Base-by-base conservation (phyloP, 169 alveolate genomes). In the Plasmodium inui region DNA sequence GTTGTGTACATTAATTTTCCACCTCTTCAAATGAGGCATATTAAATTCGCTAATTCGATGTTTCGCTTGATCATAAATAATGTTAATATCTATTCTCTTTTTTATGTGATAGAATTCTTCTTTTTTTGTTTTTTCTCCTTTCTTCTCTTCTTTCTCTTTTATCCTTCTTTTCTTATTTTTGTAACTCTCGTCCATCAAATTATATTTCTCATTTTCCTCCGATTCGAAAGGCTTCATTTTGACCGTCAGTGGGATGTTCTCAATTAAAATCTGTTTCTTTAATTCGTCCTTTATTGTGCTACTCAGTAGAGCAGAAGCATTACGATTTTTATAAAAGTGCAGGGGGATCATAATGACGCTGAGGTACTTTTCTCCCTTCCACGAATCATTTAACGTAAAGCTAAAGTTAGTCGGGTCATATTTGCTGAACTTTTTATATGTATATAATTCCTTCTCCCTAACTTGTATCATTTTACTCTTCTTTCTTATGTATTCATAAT, bases 41-140 rank as follows among this genome's bases (percentile, higher is more conserved):
- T 95, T 92, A 73, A 93, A 53, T 53, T 95, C 96, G 46, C 34
- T 67, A 30, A 83, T 74, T 81, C 86, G 57, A 55, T 95, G 95
- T 74, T 86, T 71, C 32, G 92, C 78, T 32, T 61, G 46, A 78
- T 95, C 97, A 82, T 86, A 83, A 72, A 95, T 46, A 34, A 92
- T 71, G 34, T 94, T 83, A 28, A 95, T 92, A 92, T 95, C 94
- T 14, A 95, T 95, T 76, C 95, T 92, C 74, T 93, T 94, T 73
- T 95, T 95, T 83, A 95, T 92, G 74, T 95, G 95, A 84, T 92
- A 93, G 4, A 92, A 81, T 76, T 88, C 88, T 79, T 92, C 88
- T 70, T 84, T 78, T 22, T 53, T 39, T 14, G 34, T 53, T 41
- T 83, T 72, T 37, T 67, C 71, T 10, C 83, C 53, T 8, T 41